Percentiles rank a stretch among this genome's conserved stretches.
Evolutionary conservation across 371 early-diverging fungal genomes (phyloP).

Genomic region (Saksenaea vasiformis): DNA sequence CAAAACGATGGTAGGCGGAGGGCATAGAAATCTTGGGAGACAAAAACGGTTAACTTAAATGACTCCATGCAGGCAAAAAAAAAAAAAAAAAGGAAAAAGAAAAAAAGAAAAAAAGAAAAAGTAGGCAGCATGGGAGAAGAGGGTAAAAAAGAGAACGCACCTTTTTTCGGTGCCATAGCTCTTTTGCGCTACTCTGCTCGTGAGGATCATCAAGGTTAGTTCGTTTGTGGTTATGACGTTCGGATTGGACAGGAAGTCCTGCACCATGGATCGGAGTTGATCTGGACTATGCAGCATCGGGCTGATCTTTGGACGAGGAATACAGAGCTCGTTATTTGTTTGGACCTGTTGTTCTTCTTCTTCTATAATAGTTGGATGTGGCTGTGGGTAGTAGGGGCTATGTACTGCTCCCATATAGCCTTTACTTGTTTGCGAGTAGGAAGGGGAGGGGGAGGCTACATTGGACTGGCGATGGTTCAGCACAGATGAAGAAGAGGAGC

Average conservation of each 20-base stretch:
- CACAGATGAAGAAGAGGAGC: not conserved
- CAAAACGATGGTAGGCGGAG: conserved; percentile 77
- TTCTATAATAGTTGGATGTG: not conserved
- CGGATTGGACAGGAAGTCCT: conserved; percentile 16
- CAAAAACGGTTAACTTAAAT: not conserved
- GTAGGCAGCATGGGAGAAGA: not conserved
- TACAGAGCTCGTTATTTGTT: not conserved
- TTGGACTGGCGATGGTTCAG: not conserved
- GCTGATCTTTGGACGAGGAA: not conserved
- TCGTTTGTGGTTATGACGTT: conserved; percentile 41
- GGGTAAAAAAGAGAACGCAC: conserved; percentile 4
- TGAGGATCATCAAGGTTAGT: conserved; percentile 66
- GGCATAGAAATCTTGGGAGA: conserved; percentile 65
- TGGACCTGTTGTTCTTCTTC: not conserved
- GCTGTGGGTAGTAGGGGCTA: not conserved
- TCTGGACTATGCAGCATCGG: conserved; percentile 4
- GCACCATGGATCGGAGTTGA: conserved; percentile 9
- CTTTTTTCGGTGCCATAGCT: conserved; percentile 84
- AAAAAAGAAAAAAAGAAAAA: no score
- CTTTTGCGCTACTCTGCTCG: conserved; percentile 78
- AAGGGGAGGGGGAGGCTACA: not conserved
- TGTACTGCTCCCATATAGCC: not conserved
- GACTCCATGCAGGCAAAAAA: no score
- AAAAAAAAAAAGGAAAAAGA: no score
- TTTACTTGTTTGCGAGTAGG: not conserved